Conservation (phyloP, 1,284 basidiomycete species). For the Cryptococcus sp. region DNA sequence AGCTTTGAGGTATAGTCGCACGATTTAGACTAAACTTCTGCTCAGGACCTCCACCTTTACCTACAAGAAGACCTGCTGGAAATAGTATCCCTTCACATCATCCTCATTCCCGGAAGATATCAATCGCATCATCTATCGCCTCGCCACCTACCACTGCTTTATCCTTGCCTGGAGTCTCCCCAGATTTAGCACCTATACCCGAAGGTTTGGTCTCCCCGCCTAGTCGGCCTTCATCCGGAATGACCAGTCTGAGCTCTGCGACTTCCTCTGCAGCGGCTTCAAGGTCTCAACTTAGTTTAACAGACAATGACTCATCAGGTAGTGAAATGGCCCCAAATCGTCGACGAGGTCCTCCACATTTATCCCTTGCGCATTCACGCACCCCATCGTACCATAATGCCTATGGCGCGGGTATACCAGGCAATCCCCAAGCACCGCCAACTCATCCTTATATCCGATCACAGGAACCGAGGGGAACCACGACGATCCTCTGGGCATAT, state of each 20-base stretch:
- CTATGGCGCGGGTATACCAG: slow-evolving; percentile 18
- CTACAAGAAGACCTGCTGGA: slow-evolving; percentile 19
- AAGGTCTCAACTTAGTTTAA: slow-evolving; percentile 3
- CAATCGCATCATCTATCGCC: slow-evolving; percentile 18
- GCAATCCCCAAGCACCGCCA: slow-evolving; percentile 18
- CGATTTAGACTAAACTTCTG: not conserved
- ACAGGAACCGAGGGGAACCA: slow-evolving; percentile 24
- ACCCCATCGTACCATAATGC: slow-evolving; percentile 36
- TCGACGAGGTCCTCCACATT: slow-evolving; percentile 1
- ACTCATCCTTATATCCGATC: slow-evolving; percentile 26
- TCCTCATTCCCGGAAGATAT: slow-evolving; percentile 43
- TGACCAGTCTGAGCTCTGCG: not conserved
- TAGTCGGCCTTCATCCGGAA: not conserved
- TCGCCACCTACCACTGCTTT: slow-evolving; percentile 10
- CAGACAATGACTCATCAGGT: not conserved
- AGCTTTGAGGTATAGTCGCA: not conserved
- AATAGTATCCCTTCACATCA: slow-evolving; percentile 26
- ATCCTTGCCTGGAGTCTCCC: not conserved
- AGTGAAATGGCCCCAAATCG: not conserved
- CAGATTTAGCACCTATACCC: slow-evolving; percentile 1
- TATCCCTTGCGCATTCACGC: slow-evolving; percentile 11
- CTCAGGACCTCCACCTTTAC: slow-evolving; percentile 24
- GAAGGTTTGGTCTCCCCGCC: not conserved
- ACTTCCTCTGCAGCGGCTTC: slow-evolving; percentile 3
- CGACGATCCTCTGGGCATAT: slow-evolving; percentile 45